A percentile compares a stretch with the other conserved stretches of the same genome.
Conservation (phyloP, 805 yeast species). For the Naumovozyma baii region DNA sequence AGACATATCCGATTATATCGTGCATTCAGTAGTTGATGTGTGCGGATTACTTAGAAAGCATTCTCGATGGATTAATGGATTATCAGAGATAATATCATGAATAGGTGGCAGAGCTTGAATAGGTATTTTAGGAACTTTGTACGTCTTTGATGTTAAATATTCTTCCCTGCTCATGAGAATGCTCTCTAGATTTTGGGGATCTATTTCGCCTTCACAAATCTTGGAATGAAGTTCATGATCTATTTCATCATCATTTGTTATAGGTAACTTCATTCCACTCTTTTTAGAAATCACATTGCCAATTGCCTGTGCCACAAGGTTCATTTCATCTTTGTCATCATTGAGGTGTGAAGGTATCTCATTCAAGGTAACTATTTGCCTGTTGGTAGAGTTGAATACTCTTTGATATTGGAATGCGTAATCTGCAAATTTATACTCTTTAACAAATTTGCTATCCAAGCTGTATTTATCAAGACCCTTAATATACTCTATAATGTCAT, state of each 20-base stretch:
- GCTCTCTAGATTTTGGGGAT: constrained; percentile 42
- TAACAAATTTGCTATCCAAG: constrained; percentile 40
- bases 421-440: constrained; percentile 54
- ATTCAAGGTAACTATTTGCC: constrained; percentile 44
- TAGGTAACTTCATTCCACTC: constrained; percentile 11
- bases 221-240: constrained; percentile 40
- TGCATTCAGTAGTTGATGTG: no score
- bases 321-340: neutral
- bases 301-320: constrained; percentile 21
- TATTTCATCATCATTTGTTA: constrained; percentile 26
- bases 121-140: neutral
- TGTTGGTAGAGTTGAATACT: constrained; percentile 57
- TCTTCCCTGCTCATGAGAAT: constrained; percentile 29
- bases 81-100: neutral
- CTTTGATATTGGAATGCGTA: constrained; percentile 75
- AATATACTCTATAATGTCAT: constrained; percentile 44
- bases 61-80: no score
- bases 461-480: constrained; percentile 44
- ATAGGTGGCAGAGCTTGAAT: neutral
- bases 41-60: no score
- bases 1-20: no score
- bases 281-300: constrained; percentile 28
- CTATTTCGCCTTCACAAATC: constrained; percentile 56
- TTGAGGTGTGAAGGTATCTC: constrained; percentile 37
- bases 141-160: constrained; percentile 7